These are phyloP conservation scores for Oxyria digyna DNA, from an alignment of 148 eudicot species.

Conservation along the genomic window DNA sequence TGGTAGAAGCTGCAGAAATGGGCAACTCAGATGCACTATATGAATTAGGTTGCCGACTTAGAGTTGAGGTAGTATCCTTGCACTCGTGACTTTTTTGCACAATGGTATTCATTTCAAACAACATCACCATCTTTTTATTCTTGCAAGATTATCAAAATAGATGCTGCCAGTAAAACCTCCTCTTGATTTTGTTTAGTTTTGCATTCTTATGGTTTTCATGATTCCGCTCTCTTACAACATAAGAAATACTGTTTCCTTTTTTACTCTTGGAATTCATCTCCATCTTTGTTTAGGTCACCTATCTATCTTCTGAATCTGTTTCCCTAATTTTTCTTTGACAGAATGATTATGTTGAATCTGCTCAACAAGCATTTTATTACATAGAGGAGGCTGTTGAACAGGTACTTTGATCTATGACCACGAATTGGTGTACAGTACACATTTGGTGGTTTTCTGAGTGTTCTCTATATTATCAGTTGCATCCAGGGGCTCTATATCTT, in stretches of 20 bases:
- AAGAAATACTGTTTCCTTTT: neutral
- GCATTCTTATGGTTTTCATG: no score
- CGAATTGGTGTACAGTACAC: no score
- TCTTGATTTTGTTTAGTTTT: no score
- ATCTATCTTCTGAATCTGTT: neutral
- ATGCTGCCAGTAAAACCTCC: no score
- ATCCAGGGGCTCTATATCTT: constrained; percentile 88
- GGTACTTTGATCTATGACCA: constrained; percentile 24
- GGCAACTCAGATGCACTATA: constrained; percentile 83
- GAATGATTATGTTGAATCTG: constrained; percentile 67
- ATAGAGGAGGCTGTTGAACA: constrained; percentile 86
- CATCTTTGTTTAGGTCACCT: no score
- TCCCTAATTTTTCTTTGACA: constrained; percentile 15
- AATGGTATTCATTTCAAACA: neutral
- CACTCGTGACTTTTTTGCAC: neutral
- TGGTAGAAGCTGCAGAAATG: constrained; percentile 98
- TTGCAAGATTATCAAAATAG: no score
- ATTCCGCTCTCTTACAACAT: no score
- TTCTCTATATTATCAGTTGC: constrained; percentile 42
- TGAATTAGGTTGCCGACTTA: constrained; percentile 61
- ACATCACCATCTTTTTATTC: no score
- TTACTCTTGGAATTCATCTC: neutral
- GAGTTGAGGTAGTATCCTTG: constrained; percentile 48
- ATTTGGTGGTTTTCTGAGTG: neutral
- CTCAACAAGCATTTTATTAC: constrained; percentile 81